Conservation (phyloP, 495 filamentous ascomycete genomes). For the Penicillium pulvis region DNA sequence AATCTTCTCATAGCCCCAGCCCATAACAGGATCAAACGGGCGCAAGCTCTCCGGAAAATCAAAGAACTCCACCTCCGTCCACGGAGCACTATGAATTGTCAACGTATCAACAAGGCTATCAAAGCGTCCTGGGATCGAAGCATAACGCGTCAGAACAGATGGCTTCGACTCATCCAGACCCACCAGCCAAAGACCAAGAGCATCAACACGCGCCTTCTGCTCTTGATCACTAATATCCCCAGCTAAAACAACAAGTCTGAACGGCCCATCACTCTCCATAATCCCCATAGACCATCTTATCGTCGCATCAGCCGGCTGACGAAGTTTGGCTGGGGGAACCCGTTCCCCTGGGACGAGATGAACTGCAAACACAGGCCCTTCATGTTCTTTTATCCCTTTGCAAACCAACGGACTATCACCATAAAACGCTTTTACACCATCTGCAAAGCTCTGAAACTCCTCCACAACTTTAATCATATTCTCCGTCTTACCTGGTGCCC, state of each 20-base stretch:
- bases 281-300: slow-evolving; percentile 49
- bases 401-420: slow-evolving; percentile 31
- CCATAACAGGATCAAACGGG: slow-evolving; percentile 51
- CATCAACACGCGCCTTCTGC: slow-evolving; percentile 48
- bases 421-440: slow-evolving; percentile 42
- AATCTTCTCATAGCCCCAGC: slow-evolving; percentile 66
- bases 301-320: slow-evolving; percentile 55
- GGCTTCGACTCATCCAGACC: background rate
- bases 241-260: slow-evolving; percentile 62
- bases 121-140: slow-evolving; percentile 30
- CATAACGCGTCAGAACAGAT: slow-evolving; percentile 39
- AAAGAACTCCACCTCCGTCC: slow-evolving; percentile 52
- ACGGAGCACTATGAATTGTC: slow-evolving; percentile 56
- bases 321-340: slow-evolving; percentile 53
- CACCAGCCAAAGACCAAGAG: slow-evolving; percentile 46
- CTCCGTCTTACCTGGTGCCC: slow-evolving; percentile 14
- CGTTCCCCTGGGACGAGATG: slow-evolving; percentile 51
- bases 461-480: slow-evolving; percentile 33
- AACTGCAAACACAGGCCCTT: slow-evolving; percentile 22
- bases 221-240: slow-evolving; percentile 51
- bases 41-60: slow-evolving; percentile 61
- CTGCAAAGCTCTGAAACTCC: slow-evolving; percentile 35
- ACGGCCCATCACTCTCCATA: slow-evolving; percentile 56
- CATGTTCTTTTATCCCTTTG: slow-evolving; percentile 21
- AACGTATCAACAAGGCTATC: slow-evolving; percentile 56